A percentile compares a stretch with the other conserved stretches of the same genome.
These are phyloP conservation scores for Fragosphaeria purpurea DNA, from an alignment of 2,329 filamentous ascomycete species.

Conservation along the genomic window DNA sequence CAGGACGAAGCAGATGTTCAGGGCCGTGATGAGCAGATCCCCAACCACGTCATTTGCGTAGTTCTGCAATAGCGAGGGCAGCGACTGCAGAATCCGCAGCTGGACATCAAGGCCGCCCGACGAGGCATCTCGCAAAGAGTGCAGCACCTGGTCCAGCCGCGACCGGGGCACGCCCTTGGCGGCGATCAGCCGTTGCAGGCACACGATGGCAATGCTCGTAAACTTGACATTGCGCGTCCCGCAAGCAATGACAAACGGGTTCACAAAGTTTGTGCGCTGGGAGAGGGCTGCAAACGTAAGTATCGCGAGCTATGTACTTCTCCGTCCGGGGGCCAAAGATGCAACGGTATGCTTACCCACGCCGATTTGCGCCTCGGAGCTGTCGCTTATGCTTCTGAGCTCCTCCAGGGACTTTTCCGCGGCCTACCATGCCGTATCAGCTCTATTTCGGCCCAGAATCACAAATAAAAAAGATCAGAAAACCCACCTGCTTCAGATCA, in stretches of 20 bases:
- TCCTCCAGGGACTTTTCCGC: constrained; percentile 91
- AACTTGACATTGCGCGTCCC: constrained; percentile 84
- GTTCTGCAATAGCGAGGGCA: constrained; percentile 83
- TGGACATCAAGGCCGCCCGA: constrained; percentile 79
- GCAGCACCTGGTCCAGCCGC: constrained; percentile 75
- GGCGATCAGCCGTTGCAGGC: constrained; percentile 80
- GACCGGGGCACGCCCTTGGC: constrained; percentile 68
- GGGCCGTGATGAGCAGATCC: constrained; percentile 66
- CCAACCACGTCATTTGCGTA: constrained; percentile 75
- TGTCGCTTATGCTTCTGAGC: constrained; percentile 63
- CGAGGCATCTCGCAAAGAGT: constrained; percentile 77
- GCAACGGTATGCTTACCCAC: constrained; percentile 40
- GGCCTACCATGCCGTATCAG: constrained; percentile 45
- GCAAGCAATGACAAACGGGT: constrained; percentile 90
- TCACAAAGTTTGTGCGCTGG: constrained; percentile 72
- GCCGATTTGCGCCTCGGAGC: constrained; percentile 66
- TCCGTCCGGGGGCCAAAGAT: no score
- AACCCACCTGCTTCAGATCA: constrained; percentile 67
- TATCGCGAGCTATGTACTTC: no score
- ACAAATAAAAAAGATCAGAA: background rate
- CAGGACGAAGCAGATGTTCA: constrained; percentile 86
- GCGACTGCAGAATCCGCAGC: constrained; percentile 85
- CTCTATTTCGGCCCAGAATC: no score
- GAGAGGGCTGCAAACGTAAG: constrained; percentile 56
- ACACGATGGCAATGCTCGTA: constrained; percentile 76